Base-by-base conservation (phyloP, 2,329 filamentous ascomycete species). In the Zymoseptoria pseudotritici region DNA sequence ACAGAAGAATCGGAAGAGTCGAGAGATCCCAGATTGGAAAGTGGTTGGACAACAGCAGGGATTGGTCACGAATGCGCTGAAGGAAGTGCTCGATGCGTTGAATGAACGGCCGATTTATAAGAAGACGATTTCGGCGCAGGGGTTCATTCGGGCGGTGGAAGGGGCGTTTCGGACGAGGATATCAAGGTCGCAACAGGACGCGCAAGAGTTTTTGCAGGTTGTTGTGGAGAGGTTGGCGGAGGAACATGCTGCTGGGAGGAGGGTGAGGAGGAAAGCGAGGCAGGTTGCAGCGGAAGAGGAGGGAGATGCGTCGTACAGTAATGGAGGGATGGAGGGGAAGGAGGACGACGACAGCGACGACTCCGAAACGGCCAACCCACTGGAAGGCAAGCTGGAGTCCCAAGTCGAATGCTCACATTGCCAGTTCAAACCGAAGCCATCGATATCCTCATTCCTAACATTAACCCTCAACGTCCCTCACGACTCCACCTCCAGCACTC, bases 171-270 rank as follows among this genome's bases (percentile, higher is more conserved):
- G 86, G 58, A 93, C 95, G 69, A 86, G 90, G 68, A 96, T 99
- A 68, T 97, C 90, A 72, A 83, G 93, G 57, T 91, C 94, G 71
- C 94, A 99, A 75, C 94, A 99, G 75, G 94, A 99, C 77, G 94
- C 94, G 10, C 94, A 99, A 71, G 94, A 99, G 74, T 97, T 99
- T 65, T 77, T 99, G 58, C 94, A 99, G 76, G 87, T 97, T 55
- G 88, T 99, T 11, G 89, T 91, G 2, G 93, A 99, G 77, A 83
- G 93, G 56, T 79, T 99, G 58, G 91, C 90, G 69, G 94, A 99
- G 71, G 94, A 99, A 75, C 96, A 97, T 70, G 87, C 95, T 71
- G 91, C 91, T 3, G 91, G 91, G 1, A 82, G 84, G 68, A 84
- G 88, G 70, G 91, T 90, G 11, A 82, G 92, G 63, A 78, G 77